Base-by-base conservation (phyloP, 345 rosid genomes). In the Acer campestre region DNA sequence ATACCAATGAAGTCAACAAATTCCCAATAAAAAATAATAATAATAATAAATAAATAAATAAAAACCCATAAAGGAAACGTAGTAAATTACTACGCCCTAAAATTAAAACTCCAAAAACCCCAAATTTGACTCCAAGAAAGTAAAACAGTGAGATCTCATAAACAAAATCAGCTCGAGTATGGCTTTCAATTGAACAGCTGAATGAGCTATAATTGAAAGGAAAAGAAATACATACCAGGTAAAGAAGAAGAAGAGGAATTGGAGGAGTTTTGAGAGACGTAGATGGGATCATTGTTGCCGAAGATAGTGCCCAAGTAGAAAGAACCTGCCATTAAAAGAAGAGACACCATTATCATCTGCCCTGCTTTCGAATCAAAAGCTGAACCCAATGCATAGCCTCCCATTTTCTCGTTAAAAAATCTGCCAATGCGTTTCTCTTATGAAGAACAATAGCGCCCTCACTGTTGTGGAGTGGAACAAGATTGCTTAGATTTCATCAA, bases 281-380 rank as follows among this genome's bases (percentile, higher is more conserved):
- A 86, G 74, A 88, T 76, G 61, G 90, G 86, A 59, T 78, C 75
- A 74, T 90, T 89, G 86, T 85, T 87, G 38, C 95, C 95, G 74
- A 96, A 92, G 67, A 94, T 90, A 70, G 93, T 86, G 46, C 98
- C 99, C 1, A 85, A 56, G 86, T 91, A 94, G 80, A 94, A 94
- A 23, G 99, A 96, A 5, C 88, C 97, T 61, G 81, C 77, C 91
- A 91, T 90, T 29, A 96, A 78, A 77, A 94, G 42, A 74, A 90
- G 84, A n/a, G 90, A 88, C 76, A 83, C 84, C 88, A 90, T 85
- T 80, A 94, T 91, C 84, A 85, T 79, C 86, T 88, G 89, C 75
- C 90, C 94, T 16, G 97, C 87, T 84, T 87, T 92, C 71, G 83
- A 85, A 87, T 90, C 92, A 79, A 92, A 92, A 23, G 87, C 92